Base-by-base conservation (phyloP, 2,329 filamentous ascomycete species). In the Ilyonectria robusta region DNA sequence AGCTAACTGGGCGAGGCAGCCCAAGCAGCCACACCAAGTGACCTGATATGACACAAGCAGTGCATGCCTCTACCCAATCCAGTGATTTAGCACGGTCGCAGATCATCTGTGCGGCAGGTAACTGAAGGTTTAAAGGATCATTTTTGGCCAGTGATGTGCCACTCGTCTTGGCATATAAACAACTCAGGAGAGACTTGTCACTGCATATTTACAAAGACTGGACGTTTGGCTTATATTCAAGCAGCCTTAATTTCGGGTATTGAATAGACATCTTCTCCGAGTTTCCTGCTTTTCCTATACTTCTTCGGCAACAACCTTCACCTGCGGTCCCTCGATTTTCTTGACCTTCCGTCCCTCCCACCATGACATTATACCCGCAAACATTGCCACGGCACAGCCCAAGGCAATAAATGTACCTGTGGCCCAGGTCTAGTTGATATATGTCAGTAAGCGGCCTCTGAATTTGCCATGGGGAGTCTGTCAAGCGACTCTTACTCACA, bases 351-450 rank as follows among this genome's bases (percentile, higher is more conserved):
- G 29, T 19, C 50, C 50, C 31, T 53, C 50, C 50, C 50, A 53
- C 50, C 50, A 53, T 11, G 50, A 53, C 50, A 53, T 53, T 7
- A 53, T 6, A 21, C 50, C 50, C n/a, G 50, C 50, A 23, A 53
- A 35, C 50, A 53, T 53, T 13, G 31, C 50, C 10, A 53, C 50
- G 9, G 17, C 50, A 6, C 50, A 53, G 1, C 50, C 50, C 19
- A 53, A 21, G 10, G 29, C 50, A 9, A 53, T 53, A n/a, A 53
- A 53, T 13, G 50, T 53, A 8, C 50, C 50, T 8, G 50, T 53
- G 15, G 50, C 50, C 50, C 50, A 53, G 2, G 50, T 23, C 50
- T 53, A 13, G 17, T 53, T 35, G 11, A 21, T 21, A 11, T 2
- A 10, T 5, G 29, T 53, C 13, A 53, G 50, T 2, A 13, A 21